Evolutionary conservation across 140 eudicot genomes (phyloP).

Genomic region (Stevia rebaudiana): DNA sequence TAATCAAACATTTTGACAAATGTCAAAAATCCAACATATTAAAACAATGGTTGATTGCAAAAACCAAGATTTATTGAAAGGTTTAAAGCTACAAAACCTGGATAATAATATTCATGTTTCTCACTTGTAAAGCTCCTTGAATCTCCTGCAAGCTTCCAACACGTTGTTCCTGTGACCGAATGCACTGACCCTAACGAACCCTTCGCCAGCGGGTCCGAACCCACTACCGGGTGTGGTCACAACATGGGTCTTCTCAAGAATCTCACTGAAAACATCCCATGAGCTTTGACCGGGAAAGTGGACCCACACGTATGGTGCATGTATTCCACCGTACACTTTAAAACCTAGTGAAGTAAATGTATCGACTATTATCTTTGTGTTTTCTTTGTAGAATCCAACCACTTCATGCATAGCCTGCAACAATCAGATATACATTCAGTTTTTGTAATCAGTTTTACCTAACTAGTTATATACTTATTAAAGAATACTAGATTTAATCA

Average conservation of each 20-base stretch:
- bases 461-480: not conserved
- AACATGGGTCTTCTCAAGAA: conserved; percentile 90
- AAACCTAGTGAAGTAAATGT: conserved; percentile 77
- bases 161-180: conserved; percentile 68
- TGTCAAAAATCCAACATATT: conserved; percentile 1
- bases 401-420: conserved; percentile 69
- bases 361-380: conserved; percentile 65
- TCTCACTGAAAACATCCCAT: conserved; percentile 87
- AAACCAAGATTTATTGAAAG: conserved; percentile 17
- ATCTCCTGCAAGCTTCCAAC: conserved; percentile 76
- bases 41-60: not conserved
- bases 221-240: conserved; percentile 87
- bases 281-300: conserved; percentile 51
- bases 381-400: conserved; percentile 83
- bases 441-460: not conserved
- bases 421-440: not conserved
- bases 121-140: conserved; percentile 70
- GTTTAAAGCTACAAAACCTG: conserved; percentile 18
- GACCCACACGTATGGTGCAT: conserved; percentile 90
- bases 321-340: conserved; percentile 71
- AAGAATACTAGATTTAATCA: no score
- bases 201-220: conserved; percentile 90
- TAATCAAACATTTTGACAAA: conserved; percentile 13
- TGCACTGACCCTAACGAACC: conserved; percentile 74
- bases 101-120: not conserved